phyloP scores from a whole-genome alignment of 305 asterid species.

The Euphrasia arctica region DNA sequence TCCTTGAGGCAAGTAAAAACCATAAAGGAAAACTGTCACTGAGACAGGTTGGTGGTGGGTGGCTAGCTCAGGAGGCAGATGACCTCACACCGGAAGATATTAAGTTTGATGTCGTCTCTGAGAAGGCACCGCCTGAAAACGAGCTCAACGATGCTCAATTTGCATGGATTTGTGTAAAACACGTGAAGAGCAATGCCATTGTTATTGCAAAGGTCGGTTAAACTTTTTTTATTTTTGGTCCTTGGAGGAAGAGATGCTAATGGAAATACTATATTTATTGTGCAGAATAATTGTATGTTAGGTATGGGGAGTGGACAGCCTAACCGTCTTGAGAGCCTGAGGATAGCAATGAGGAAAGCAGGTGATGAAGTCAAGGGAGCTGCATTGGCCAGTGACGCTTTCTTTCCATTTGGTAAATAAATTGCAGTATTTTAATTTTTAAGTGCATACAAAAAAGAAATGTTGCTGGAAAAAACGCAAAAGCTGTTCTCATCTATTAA shows the following conservation, averaged over 20 bases:
- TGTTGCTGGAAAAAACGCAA: not conserved
- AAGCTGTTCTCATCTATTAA: not conserved
- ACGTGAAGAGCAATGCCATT: slow-evolving; percentile 96
- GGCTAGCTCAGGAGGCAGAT: slow-evolving; percentile 95
- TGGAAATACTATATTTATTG: slow-evolving; percentile 11
- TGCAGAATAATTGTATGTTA: slow-evolving; percentile 81
- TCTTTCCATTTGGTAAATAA: slow-evolving; percentile 86
- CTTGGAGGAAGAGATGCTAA: slow-evolving; percentile 10
- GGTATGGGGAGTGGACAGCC: slow-evolving; percentile 99
- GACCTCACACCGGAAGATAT: slow-evolving; percentile 84
- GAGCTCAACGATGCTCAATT: slow-evolving; percentile 80
- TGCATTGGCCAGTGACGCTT: slow-evolving; percentile 96
- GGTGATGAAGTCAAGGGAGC: slow-evolving; percentile 96
- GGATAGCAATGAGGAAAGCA: slow-evolving; percentile 88
- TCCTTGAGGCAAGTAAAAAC: slow-evolving; percentile 85
- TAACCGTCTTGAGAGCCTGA: slow-evolving; percentile 86
- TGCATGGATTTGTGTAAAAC: slow-evolving; percentile 96
- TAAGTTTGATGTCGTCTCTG: slow-evolving; percentile 61
- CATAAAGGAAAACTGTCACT: slow-evolving; percentile 75
- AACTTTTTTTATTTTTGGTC: not conserved
- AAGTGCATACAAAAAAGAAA: not conserved
- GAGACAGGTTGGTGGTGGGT: slow-evolving; percentile 98
- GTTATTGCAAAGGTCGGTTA: slow-evolving; percentile 76
- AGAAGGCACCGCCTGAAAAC: slow-evolving; percentile 55
- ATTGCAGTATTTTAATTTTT: not conserved